Base-by-base conservation (phyloP, 1,139 yeast species). In the Geotrichum aggregatum region DNA sequence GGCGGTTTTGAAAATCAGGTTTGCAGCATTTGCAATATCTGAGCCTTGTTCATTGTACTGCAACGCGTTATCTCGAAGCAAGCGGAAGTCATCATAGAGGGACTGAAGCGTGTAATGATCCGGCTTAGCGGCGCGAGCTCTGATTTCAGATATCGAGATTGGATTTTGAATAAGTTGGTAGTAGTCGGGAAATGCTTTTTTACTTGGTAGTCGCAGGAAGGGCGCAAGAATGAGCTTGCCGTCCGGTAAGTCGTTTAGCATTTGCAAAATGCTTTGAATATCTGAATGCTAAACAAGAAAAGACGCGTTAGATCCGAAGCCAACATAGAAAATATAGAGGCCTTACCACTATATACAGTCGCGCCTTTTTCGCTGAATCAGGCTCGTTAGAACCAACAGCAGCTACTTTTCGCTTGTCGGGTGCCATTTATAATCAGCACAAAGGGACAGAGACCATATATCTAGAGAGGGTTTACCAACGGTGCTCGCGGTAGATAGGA, bases 21-120 rank as follows among this genome's bases (percentile, higher is more conserved):
- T 67, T 0, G 96, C 91, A 69, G 87, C 95, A 50, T 78, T 75
- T 60, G 82, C 84, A 24, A 88, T 86, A 54, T 83, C 68, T 1
- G 95, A 84, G 0, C 87, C 95, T 65, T 84, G 92, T 63, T 87
- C 92, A 63, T 88, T 88, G 66, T 86, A 88, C 14, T 79, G 76
- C 54, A 80, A 76, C 1, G 96, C 95, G 67, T 88, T 88, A 52
- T 78, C 75, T 64, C 83, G 83, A 77, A 88, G 84, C 59, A 83
- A 73, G 59, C 83, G 83, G 52, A 87, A 71, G 62, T 85, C 94
- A 57, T 78, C 84, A 53, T 82, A 67, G 52, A 84, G 77, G 57
- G 83, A 88, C 42, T 79, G 73, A 47, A 79, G 68, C 7, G 71
- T 69, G 10, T 71, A 68, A 61, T 85, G 85, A 70, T 71, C 75